A percentile compares a stretch with the other conserved stretches of the same genome.
Conservation (phyloP, 2,329 filamentous ascomycete genomes). For the Bipolaris sorokiniana region DNA sequence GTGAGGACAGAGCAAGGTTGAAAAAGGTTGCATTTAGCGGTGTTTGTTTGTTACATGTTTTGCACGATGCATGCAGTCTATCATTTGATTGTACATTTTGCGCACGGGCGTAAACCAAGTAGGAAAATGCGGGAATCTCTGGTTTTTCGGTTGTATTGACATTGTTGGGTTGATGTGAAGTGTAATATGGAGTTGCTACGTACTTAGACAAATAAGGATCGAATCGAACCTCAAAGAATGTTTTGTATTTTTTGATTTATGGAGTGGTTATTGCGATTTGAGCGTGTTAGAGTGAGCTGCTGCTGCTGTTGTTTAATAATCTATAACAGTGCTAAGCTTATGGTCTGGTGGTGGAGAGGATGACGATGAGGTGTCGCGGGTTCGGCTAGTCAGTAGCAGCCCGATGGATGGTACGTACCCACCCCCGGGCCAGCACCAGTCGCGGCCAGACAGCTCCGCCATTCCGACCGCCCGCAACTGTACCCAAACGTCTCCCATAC, state of each 20-base stretch:
- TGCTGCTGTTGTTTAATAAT: neutral
- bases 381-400: conserved; percentile 1
- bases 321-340: neutral
- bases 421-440: conserved; percentile 7
- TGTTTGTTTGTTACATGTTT: conserved; percentile 23
- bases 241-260: neutral
- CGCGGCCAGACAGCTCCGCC: conserved; percentile 21
- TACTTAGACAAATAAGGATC: neutral
- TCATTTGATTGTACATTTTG: conserved; percentile 5
- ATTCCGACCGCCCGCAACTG: conserved; percentile 17
- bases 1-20: neutral
- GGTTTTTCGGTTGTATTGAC: conserved; percentile 9
- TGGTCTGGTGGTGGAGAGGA: neutral
- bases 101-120: conserved; percentile 13
- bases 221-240: neutral
- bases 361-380: neutral
- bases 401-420: conserved; percentile 12
- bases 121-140: conserved; percentile 12
- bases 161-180: conserved; percentile 6
- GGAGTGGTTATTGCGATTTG: neutral
- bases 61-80: conserved; percentile 19
- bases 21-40: conserved; percentile 27
- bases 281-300: neutral
- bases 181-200: conserved; percentile 8
- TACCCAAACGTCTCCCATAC: conserved; percentile 5